Conservation (phyloP, 495 filamentous ascomycete species). For the Trichocladium uniseriatum region DNA sequence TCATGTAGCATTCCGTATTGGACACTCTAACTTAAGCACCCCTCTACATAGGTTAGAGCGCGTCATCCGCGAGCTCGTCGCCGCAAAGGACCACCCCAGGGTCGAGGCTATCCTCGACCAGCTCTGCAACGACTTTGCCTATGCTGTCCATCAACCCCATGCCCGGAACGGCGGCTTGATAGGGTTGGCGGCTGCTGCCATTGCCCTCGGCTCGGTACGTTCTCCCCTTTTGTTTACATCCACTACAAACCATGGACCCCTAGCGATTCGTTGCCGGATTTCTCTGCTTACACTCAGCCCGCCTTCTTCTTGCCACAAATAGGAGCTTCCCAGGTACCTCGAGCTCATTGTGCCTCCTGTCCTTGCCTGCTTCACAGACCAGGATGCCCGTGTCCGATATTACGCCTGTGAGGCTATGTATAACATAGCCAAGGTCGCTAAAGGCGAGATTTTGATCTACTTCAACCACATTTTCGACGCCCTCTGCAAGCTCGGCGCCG, state of each 20-base stretch:
- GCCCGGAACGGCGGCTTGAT: constrained; percentile 95
- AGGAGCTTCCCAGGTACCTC: constrained; percentile 85
- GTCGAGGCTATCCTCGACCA: constrained; percentile 86
- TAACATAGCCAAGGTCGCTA: constrained; percentile 98
- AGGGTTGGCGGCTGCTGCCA: constrained; percentile 90
- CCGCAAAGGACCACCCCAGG: constrained; percentile 62
- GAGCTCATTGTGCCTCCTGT: constrained; percentile 93
- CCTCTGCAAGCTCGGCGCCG: constrained; percentile 92
- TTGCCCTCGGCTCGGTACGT: constrained; percentile 85
- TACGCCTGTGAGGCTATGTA: constrained; percentile 99
- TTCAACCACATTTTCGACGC: constrained; percentile 99
- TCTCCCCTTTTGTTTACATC: not conserved
- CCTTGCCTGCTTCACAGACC: constrained; percentile 95
- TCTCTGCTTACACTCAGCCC: constrained; percentile 11
- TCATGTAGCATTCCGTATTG: no score
- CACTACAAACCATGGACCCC: no score
- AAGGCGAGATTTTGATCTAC: constrained; percentile 90
- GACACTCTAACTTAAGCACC: constrained; percentile 8
- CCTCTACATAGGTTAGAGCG: constrained; percentile 52
- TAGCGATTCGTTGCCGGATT: not conserved
- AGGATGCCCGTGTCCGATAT: constrained; percentile 95
- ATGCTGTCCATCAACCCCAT: constrained; percentile 94
- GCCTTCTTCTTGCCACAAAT: not conserved
- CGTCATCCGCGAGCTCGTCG: constrained; percentile 76
- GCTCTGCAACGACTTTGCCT: constrained; percentile 95